Evolutionary conservation across 2,329 filamentous ascomycete species (phyloP), one percentile per base, ranked within the genome.

Genomic region (Teratosphaeria zuluensis): DNA sequence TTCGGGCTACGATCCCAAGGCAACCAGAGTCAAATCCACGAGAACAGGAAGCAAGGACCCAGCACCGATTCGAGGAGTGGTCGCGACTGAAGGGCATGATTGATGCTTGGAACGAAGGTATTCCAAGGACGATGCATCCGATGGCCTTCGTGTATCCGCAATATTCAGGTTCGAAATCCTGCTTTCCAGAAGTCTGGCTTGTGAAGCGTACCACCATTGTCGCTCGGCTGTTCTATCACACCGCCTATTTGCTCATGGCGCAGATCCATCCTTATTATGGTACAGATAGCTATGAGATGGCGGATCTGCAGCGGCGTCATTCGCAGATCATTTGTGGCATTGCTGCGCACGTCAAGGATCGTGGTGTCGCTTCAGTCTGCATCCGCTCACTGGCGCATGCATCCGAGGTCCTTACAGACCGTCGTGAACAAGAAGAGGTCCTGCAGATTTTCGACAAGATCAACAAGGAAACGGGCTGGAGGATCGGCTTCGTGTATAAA

Each of bases 271-370:
- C 92, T 0, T 72, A 87, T 56, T 80, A 57, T 48, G 77, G 82
- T 11, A 76, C 80, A 7, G 79, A 83, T 42, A 79, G 80, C 2
- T 77, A 83, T 3, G 86, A 90, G 60, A 89, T 92, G 83, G 82
- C 81, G 53, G 78, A 81, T 4, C 80, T 88, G 68, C 85, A 88
- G 65, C 78, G 86, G 54, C 83, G 84, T 61, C 90, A 96, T 69
- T 87, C 90, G 0, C 86, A 88, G 64, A 87, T 92, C 70, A 87
- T 95, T 28, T 96, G 92, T 69, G 92, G 92, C 14, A 95, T 97
- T 62, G 85, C 89, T 28, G 89, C 90, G 2, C 90, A 95, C 69
- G 85, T 87, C 56, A 89, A 91, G 67, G 90, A 95, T 69, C 81
- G 84, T 30, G 89, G 89, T 31, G 84, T 96, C 33, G 85, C 88